A percentile compares a stretch with the other conserved stretches of the same genome.
Evolutionary conservation across 225 moss, liverwort and hornwort genomes (phyloP).

Genomic region (Physcomitrellopsis africana): DNA sequence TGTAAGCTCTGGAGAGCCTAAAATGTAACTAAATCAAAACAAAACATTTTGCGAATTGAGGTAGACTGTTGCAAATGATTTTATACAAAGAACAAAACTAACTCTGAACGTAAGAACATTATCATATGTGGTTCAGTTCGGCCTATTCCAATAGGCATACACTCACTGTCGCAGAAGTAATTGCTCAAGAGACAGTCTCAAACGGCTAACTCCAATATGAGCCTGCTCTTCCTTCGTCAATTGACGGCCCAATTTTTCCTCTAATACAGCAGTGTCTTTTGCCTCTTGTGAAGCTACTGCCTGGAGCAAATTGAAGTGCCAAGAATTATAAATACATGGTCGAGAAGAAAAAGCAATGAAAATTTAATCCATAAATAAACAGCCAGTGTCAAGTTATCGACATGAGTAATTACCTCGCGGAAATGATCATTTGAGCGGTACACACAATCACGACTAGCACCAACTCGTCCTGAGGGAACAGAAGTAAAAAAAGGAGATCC

Average conservation of each 20-base stretch:
- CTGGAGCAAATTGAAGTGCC: conserved; percentile 33
- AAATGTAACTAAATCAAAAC: too few relatives aligned
- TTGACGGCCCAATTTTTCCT: conserved; percentile 91
- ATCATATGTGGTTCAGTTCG: background rate
- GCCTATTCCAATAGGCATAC: conserved; percentile 19
- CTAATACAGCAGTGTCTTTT: conserved; percentile 79
- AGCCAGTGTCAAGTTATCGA: background rate
- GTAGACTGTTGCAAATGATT: background rate
- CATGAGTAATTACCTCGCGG: conserved; percentile 64
- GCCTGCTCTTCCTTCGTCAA: conserved; percentile 78
- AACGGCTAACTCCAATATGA: conserved; percentile 85
- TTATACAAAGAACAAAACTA: conserved; percentile 8
- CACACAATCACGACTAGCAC: conserved; percentile 83
- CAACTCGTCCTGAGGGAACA: conserved; percentile 97
- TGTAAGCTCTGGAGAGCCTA: too few relatives aligned
- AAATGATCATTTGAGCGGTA: conserved; percentile 94
- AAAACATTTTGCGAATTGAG: background rate
- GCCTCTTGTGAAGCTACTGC: conserved; percentile 86
- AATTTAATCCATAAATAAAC: conserved; percentile 15
- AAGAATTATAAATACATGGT: background rate
- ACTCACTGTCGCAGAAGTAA: conserved; percentile 87
- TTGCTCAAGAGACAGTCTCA: conserved; percentile 93
- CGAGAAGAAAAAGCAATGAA: conserved; percentile 5
- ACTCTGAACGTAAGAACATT: conserved; percentile 4
- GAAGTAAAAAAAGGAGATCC: conserved; percentile 96